Evolutionary conservation across 768 basidiomycete genomes (phyloP).

Genomic region (Mrakia hoshinonis): DNA sequence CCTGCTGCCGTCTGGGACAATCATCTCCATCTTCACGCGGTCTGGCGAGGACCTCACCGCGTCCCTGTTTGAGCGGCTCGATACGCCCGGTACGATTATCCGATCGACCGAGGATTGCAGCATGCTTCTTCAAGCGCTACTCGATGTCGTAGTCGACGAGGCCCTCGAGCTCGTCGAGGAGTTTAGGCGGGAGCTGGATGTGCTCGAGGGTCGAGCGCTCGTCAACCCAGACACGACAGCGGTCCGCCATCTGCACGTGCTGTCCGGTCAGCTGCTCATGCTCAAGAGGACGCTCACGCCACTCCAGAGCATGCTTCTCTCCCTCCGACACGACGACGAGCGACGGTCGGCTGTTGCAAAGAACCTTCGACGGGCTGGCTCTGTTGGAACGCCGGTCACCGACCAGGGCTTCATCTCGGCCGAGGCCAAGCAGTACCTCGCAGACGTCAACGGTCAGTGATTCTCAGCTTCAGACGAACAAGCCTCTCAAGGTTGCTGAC

Average conservation of each 20-base stretch:
- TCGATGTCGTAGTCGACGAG: constrained; percentile 26
- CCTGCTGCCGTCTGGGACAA: constrained; percentile 15
- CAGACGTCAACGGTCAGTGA: constrained; percentile 21
- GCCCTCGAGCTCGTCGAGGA: constrained; percentile 5
- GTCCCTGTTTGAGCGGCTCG: neutral
- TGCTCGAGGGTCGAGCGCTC: constrained; percentile 24
- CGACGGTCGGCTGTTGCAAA: neutral
- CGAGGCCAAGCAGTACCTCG: constrained; percentile 16
- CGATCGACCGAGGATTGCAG: constrained; percentile 23
- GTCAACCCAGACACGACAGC: constrained; percentile 22
- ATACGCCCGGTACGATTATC: constrained; percentile 23
- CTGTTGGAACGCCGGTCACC: neutral
- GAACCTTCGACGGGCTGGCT: neutral
- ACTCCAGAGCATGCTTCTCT: constrained; percentile 9
- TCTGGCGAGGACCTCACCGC: neutral
- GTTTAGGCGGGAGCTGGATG: constrained; percentile 23
- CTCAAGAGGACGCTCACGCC: constrained; percentile 22
- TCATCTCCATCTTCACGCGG: constrained; percentile 24
- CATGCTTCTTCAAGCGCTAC: constrained; percentile 24
- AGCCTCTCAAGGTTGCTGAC: neutral
- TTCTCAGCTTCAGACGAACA: neutral
- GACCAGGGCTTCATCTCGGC: constrained; percentile 5
- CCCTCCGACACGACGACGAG: constrained; percentile 22
- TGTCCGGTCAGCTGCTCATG: constrained; percentile 18
- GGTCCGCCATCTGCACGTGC: constrained; percentile 24